Evolutionary conservation across 2,329 filamentous ascomycete species (phyloP).

Genomic region (Pseudogymnoascus sp.): DNA sequence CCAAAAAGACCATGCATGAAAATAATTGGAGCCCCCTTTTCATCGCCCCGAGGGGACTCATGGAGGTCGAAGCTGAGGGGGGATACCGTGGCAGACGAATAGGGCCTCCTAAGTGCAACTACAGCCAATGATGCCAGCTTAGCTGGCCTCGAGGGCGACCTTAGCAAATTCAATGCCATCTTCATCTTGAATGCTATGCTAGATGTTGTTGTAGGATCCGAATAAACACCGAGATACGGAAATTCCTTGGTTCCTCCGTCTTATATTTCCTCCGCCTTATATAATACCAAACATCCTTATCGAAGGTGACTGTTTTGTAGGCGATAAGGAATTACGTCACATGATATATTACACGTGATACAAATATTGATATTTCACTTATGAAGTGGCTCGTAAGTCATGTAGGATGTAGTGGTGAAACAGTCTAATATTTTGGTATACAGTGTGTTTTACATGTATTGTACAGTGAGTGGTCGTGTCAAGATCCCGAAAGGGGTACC

Average conservation of each 20-base stretch:
- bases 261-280: not conserved
- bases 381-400: not conserved
- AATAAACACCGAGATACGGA: not conserved
- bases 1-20: slow-evolving; percentile 92
- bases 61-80: slow-evolving; percentile 60
- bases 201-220: not conserved
- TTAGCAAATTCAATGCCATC: not conserved
- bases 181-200: not conserved
- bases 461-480: not conserved
- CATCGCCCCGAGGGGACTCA: slow-evolving; percentile 38
- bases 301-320: not conserved
- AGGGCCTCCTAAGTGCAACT: not conserved
- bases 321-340: not conserved
- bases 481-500: not conserved
- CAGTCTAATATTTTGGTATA: not conserved
- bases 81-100: not conserved
- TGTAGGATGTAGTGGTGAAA: not conserved
- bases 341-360: not conserved
- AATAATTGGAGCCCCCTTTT: slow-evolving; percentile 57
- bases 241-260: not conserved
- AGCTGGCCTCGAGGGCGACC: not conserved
- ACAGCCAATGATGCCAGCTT: not conserved
- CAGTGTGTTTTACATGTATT: not conserved
- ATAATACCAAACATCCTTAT: not conserved
- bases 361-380: not conserved